Percentiles rank a stretch among this genome's conserved stretches.
Conservation (phyloP, 1,284 basidiomycete species). For the Rhodotorula sp. region DNA sequence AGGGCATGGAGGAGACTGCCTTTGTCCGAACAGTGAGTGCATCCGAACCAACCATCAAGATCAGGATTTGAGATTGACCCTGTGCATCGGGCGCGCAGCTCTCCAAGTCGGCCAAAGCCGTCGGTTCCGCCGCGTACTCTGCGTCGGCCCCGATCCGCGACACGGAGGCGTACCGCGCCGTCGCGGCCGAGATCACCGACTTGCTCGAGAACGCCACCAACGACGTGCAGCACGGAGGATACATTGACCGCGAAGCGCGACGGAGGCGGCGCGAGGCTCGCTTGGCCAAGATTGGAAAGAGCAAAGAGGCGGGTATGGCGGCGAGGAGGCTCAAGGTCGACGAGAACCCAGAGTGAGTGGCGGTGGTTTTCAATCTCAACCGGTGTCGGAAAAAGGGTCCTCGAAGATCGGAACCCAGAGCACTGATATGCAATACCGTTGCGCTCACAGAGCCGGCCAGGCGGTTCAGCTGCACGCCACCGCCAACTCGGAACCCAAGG, state of each 20-base stretch:
- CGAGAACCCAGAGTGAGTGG: constrained; percentile 74
- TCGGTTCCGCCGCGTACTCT: constrained; percentile 54
- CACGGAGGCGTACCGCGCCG: constrained; percentile 88
- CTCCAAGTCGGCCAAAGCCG: constrained; percentile 27
- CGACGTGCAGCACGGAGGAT: constrained; percentile 82
- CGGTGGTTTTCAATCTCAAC: neutral
- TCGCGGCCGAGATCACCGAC: constrained; percentile 85
- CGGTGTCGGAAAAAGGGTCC: neutral
- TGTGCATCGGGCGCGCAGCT: neutral
- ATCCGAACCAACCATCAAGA: too few relatives aligned
- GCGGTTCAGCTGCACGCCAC: constrained; percentile 80
- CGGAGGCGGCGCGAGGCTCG: constrained; percentile 70
- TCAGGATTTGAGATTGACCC: too few relatives aligned
- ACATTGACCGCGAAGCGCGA: constrained; percentile 86
- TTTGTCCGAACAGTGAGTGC: constrained; percentile 72
- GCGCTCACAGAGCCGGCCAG: constrained; percentile 67
- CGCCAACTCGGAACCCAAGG: constrained; percentile 69
- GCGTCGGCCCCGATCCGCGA: constrained; percentile 92
- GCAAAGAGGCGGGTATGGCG: constrained; percentile 54
- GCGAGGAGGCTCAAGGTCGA: constrained; percentile 55
- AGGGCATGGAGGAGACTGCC: constrained; percentile 90
- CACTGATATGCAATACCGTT: neutral
- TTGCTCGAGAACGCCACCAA: constrained; percentile 91
- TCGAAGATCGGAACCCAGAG: too few relatives aligned
- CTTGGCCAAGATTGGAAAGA: constrained; percentile 76